A percentile compares a stretch with the other conserved stretches of the same genome.
These are phyloP conservation scores for Wickerhamomyces queroliae DNA, from an alignment of 805 yeast species.

Conservation along the genomic window DNA sequence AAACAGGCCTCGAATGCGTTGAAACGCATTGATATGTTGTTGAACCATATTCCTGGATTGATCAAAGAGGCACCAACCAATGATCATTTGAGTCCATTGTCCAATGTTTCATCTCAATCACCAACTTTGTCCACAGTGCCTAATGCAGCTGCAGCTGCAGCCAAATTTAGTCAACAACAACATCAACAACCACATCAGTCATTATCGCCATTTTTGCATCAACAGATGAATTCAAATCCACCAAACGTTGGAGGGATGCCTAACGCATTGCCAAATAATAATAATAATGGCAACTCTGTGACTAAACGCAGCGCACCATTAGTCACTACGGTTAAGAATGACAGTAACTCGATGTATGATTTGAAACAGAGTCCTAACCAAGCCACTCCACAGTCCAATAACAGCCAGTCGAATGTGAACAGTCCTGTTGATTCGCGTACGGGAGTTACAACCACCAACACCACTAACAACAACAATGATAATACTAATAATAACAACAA, in stretches of 20 bases:
- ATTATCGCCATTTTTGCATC: slow-evolving; percentile 8
- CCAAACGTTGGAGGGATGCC: slow-evolving; percentile 14
- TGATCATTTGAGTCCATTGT: slow-evolving; percentile 9
- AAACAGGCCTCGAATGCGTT: slow-evolving; percentile 76
- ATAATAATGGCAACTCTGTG: neutral
- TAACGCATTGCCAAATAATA: slow-evolving; percentile 10
- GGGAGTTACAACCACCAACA: neutral
- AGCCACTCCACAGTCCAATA: slow-evolving; percentile 6
- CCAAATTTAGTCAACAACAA: no score
- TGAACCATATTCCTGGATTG: slow-evolving; percentile 72
- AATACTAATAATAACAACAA: neutral
- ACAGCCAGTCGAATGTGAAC: slow-evolving; percentile 4
- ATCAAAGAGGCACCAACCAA: slow-evolving; percentile 19
- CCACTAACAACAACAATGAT: slow-evolving; percentile 2
- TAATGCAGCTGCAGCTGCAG: slow-evolving; percentile 3
- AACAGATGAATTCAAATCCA: slow-evolving; percentile 2
- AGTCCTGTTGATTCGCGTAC: slow-evolving; percentile 1
- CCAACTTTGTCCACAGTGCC: no score
- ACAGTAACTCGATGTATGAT: neutral
- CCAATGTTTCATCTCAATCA: neutral
- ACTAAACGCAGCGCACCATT: slow-evolving; percentile 1
- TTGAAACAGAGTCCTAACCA: neutral
- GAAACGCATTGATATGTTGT: slow-evolving; percentile 61
- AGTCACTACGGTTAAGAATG: neutral
- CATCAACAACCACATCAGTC: no score